phyloP scores from a whole-genome alignment of 192 early-diverging fungal genomes.

The Geosiphon pyriformis region DNA sequence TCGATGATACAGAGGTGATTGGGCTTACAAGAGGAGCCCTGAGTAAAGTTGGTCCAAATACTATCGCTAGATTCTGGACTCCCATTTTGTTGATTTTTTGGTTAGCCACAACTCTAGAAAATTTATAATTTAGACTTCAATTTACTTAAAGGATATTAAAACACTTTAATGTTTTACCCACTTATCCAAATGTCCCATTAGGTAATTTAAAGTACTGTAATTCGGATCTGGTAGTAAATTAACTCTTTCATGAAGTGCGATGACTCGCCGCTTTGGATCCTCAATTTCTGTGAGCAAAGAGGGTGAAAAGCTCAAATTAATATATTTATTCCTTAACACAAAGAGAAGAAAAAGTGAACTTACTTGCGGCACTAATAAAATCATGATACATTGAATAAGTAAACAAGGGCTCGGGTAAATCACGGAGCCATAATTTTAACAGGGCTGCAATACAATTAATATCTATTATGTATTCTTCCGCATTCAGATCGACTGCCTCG shows the following conservation, averaged over 20 bases:
- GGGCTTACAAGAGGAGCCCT: constrained; percentile 1
- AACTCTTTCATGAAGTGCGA: constrained; percentile 66
- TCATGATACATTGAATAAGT: constrained; percentile 58
- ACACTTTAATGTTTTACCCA: constrained; percentile 30
- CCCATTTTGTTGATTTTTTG: constrained; percentile 86
- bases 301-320: not conserved
- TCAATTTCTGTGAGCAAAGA: constrained; percentile 44
- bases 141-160: constrained; percentile 3
- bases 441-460: constrained; percentile 81
- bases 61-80: constrained; percentile 77
- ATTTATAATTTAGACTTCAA: not conserved
- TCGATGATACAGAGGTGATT: not conserved
- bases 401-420: constrained; percentile 86
- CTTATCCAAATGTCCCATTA: constrained; percentile 79
- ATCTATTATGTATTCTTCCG: constrained; percentile 57
- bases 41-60: constrained; percentile 89
- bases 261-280: constrained; percentile 56
- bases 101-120: constrained; percentile 63
- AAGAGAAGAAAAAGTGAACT: constrained; percentile 22
- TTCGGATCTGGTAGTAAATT: constrained; percentile 75
- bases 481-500: constrained; percentile 57
- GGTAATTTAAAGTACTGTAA: constrained; percentile 73
- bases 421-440: constrained; percentile 91
- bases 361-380: constrained; percentile 69
- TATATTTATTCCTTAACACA: constrained; percentile 5